Conservation (phyloP, 208 protist genomes). For the Borovskyia barvae region DNA sequence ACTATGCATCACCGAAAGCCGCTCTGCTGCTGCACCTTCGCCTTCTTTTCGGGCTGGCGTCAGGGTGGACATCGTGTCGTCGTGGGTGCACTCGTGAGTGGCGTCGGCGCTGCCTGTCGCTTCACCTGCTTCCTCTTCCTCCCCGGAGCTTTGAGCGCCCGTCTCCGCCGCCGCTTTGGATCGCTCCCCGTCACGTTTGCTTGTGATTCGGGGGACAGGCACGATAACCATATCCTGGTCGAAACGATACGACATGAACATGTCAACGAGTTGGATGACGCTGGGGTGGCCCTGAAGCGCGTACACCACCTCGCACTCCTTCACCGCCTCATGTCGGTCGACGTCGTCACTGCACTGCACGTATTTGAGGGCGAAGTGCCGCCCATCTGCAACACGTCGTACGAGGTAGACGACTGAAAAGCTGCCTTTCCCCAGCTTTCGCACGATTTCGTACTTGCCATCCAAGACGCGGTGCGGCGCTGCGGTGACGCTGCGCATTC, state of each 20-base stretch:
- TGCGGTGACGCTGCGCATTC: too few relatives aligned
- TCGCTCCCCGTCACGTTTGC: too few relatives aligned
- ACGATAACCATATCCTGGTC: constrained; percentile 21
- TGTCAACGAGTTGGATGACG: constrained; percentile 69
- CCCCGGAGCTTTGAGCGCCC: too few relatives aligned
- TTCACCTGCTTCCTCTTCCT: neutral
- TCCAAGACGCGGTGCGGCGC: constrained; percentile 8
- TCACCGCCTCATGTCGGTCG: constrained; percentile 57
- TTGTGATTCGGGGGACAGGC: neutral
- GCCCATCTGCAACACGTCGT: constrained; percentile 37
- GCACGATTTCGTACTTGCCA: constrained; percentile 44
- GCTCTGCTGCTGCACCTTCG: too few relatives aligned
- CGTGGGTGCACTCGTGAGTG: too few relatives aligned
- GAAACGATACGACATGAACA: constrained; percentile 77
- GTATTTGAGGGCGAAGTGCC: constrained; percentile 64
- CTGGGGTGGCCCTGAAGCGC: constrained; percentile 67
- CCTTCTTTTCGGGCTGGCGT: too few relatives aligned
- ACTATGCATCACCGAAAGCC: too few relatives aligned
- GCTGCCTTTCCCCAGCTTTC: constrained; percentile 45
- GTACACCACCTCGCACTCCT: constrained; percentile 66
- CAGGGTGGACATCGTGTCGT: too few relatives aligned
- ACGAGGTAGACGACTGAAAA: constrained; percentile 72
- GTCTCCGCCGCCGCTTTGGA: too few relatives aligned
- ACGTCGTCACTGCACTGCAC: constrained; percentile 58
- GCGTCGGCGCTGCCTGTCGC: too few relatives aligned